phyloP scores from a whole-genome alignment of 2,329 filamentous ascomycete genomes.

The Pestalotiopsis sp. region DNA sequence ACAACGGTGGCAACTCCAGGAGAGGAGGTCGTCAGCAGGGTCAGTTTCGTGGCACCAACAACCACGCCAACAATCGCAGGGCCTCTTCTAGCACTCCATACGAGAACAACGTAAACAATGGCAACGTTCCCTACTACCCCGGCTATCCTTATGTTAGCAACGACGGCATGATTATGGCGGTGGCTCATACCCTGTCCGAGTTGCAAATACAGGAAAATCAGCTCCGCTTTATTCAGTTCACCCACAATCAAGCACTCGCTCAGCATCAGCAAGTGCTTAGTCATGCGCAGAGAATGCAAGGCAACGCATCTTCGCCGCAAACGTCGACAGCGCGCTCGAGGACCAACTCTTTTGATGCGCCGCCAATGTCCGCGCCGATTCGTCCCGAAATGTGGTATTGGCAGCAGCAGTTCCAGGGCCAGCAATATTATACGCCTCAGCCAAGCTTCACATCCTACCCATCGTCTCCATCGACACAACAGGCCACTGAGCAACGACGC shows the following conservation, averaged over 20 bases:
- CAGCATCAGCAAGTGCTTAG: slow-evolving; percentile 42
- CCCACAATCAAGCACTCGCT: slow-evolving; percentile 43
- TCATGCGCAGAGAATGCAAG: slow-evolving; percentile 44
- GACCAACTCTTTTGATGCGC: slow-evolving; percentile 64
- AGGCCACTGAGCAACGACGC: slow-evolving; percentile 54
- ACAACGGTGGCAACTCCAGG: slow-evolving; percentile 46
- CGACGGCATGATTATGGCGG: slow-evolving; percentile 51
- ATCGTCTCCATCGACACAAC: slow-evolving; percentile 51
- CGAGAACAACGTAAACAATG: slow-evolving; percentile 50
- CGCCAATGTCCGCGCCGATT: slow-evolving; percentile 58
- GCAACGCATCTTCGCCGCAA: slow-evolving; percentile 31
- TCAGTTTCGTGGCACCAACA: slow-evolving; percentile 41
- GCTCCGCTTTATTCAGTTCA: slow-evolving; percentile 45
- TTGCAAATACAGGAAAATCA: slow-evolving; percentile 46
- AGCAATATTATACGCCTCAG: slow-evolving; percentile 47
- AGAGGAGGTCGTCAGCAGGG: slow-evolving; percentile 46
- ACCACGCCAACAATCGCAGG: slow-evolving; percentile 43
- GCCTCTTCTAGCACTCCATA: slow-evolving; percentile 55
- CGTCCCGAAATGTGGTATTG: slow-evolving; percentile 58
- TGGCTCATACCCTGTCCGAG: slow-evolving; percentile 45
- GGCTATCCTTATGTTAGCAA: slow-evolving; percentile 41
- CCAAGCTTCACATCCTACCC: slow-evolving; percentile 53
- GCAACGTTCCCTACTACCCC: slow-evolving; percentile 37
- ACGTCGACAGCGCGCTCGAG: slow-evolving; percentile 52
- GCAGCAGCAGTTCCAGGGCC: slow-evolving; percentile 37